These are phyloP conservation scores for Hirsutella minnesotensis DNA, from an alignment of 2,329 filamentous ascomycete species.

Conservation along the genomic window DNA sequence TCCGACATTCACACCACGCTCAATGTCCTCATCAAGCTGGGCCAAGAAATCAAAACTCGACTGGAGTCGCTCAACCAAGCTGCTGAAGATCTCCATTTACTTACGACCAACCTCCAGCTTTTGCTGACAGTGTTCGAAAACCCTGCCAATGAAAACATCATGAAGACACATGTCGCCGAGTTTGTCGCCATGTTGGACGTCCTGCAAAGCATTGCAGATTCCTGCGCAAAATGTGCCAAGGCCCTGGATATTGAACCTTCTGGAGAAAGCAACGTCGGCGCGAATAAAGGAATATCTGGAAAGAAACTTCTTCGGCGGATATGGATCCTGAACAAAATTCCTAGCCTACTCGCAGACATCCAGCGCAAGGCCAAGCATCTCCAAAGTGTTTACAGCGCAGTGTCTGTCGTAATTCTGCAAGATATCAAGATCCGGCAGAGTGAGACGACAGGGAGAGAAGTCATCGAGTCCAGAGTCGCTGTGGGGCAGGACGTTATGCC, in stretches of 20 bases:
- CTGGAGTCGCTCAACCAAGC: slow-evolving; percentile 7
- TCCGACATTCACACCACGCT: slow-evolving; percentile 4
- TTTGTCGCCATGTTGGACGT: slow-evolving; percentile 6
- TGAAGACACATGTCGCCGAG: slow-evolving; percentile 5
- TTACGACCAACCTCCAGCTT: slow-evolving; percentile 6
- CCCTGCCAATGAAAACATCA: slow-evolving; percentile 4
- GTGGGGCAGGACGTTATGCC: neutral
- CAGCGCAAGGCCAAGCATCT: slow-evolving; percentile 7
- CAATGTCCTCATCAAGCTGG: slow-evolving; percentile 7
- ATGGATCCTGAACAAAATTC: slow-evolving; percentile 6
- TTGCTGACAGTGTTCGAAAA: slow-evolving; percentile 6
- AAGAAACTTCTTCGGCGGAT: slow-evolving; percentile 5
- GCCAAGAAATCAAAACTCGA: slow-evolving; percentile 5
- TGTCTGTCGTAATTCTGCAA: slow-evolving; percentile 5
- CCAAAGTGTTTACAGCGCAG: slow-evolving; percentile 5
- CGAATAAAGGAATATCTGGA: slow-evolving; percentile 2
- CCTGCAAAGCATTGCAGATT: slow-evolving; percentile 7
- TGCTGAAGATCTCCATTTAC: slow-evolving; percentile 6
- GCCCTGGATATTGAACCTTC: slow-evolving; percentile 5
- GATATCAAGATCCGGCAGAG: slow-evolving; percentile 5
- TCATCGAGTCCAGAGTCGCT: slow-evolving; percentile 2
- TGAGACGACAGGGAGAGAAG: slow-evolving; percentile 3
- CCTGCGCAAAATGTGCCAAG: slow-evolving; percentile 7
- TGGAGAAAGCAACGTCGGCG: slow-evolving; percentile 2
- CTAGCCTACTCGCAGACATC: slow-evolving; percentile 6